Conservation (phyloP, 1,139 yeast species). For the Hansenula lynferdii region DNA sequence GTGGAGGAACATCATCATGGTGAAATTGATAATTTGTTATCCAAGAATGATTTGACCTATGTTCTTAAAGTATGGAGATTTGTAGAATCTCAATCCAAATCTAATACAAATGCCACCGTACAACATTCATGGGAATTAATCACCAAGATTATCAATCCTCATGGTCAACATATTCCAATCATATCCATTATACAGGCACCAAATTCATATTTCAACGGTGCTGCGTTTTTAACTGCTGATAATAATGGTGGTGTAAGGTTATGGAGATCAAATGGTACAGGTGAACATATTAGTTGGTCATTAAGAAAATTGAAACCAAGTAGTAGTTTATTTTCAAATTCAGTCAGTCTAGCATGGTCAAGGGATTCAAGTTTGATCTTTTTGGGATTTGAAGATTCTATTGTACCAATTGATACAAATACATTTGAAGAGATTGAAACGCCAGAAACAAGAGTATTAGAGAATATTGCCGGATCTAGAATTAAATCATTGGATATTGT, state of each 20-base stretch:
- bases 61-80: slow-evolving; percentile 83
- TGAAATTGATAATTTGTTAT: slow-evolving; percentile 60
- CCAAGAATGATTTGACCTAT: slow-evolving; percentile 62
- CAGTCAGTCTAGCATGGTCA: slow-evolving; percentile 65
- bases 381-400: slow-evolving; percentile 62
- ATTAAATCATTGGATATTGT: slow-evolving; percentile 53
- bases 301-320: slow-evolving; percentile 44
- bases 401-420: slow-evolving; percentile 54
- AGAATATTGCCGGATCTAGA: slow-evolving; percentile 64
- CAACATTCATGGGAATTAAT: slow-evolving; percentile 63
- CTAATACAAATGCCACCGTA: slow-evolving; percentile 14
- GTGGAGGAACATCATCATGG: slow-evolving; percentile 73
- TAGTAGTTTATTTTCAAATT: slow-evolving; percentile 27
- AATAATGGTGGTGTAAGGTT: slow-evolving; percentile 76
- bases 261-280: slow-evolving; percentile 50
- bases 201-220: slow-evolving; percentile 44
- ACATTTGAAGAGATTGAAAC: slow-evolving; percentile 42
- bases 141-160: slow-evolving; percentile 84
- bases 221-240: slow-evolving; percentile 73
- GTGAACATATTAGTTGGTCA: slow-evolving; percentile 37
- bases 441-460: slow-evolving; percentile 31
- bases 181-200: slow-evolving; percentile 56
- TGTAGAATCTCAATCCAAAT: slow-evolving; percentile 28
- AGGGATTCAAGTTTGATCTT: slow-evolving; percentile 72
- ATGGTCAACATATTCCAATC: slow-evolving; percentile 60